Base-by-base conservation (phyloP, 2,329 filamentous ascomycete species). In the Zalaria sp. region DNA sequence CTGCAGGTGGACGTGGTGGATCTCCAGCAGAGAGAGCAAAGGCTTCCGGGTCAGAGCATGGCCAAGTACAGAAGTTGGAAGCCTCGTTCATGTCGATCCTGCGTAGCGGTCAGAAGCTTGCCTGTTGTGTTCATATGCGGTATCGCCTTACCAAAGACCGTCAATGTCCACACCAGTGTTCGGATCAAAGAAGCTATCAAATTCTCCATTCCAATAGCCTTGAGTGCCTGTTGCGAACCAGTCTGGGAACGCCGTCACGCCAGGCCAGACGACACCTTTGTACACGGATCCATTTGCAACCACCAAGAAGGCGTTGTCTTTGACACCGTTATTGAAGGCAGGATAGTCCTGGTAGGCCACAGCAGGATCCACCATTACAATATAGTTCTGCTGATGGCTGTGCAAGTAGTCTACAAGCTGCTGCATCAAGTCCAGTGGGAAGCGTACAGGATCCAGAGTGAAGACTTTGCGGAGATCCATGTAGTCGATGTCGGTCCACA, bases 351-450 rank as follows among this genome's bases (percentile, higher is more conserved):
- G 48, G 43, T 60, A 61, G 1, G 59, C 61, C 3, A 74, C 66
- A 3, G 76, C 75, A 2, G 81, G 80, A 49, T 91, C 84, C 1
- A 89, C 80, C 76, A 91, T 91, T 37, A 88, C 63, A 27, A 59
- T 49, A 42, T 61, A 61, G 34, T 60, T 53, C 44, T 60, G 57
- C 35, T 59, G 42, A 29, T 49, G 50, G 27, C 42, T 40, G 47
- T 60, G 56, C 0, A 91, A 68, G 25, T 80, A 73, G 31, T 72
- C 64, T 25, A 60, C 55, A 81, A 87, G 61, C 49, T 81, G 71
- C 32, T 73, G 76, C 65, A 86, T 72, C 56, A 72, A 69, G 0
- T 66, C 43, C 4, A 81, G 53, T 0, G 79, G 72, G 53, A 79
- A 84, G 28, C 79, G 65, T 3, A 77, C 67, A 0, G 75, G 72